These are phyloP conservation scores for Hysterium pulicare DNA, from an alignment of 2,329 filamentous ascomycete species.

Conservation along the genomic window DNA sequence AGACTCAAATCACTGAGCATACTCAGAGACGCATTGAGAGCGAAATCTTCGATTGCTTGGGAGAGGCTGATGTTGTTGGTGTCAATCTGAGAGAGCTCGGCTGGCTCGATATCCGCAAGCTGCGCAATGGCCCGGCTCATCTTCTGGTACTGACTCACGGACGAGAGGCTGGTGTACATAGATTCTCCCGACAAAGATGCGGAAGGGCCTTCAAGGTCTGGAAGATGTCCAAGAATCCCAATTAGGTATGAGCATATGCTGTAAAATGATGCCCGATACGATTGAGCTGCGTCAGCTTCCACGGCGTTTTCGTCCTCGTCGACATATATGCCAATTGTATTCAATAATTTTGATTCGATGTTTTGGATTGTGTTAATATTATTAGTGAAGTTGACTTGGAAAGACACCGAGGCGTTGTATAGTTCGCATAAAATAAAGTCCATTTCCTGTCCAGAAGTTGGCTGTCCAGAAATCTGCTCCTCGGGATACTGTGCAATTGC, in stretches of 20 bases:
- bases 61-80: background rate
- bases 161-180: background rate
- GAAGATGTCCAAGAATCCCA: too few relatives aligned
- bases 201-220: too few relatives aligned
- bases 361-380: background rate
- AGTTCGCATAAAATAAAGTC: background rate
- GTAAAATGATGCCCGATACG: too few relatives aligned
- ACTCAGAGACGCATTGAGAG: conserved; percentile 4
- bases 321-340: too few relatives aligned
- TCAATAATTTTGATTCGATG: background rate
- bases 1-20: background rate
- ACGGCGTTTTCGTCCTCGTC: too few relatives aligned
- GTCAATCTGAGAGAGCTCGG: background rate
- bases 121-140: background rate
- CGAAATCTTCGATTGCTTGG: conserved; percentile 3
- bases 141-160: background rate
- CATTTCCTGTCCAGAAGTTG: too few relatives aligned
- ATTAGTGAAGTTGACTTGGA: background rate
- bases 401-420: background rate
- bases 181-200: too few relatives aligned
- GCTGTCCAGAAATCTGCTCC: too few relatives aligned
- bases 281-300: too few relatives aligned
- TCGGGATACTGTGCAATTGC: background rate
- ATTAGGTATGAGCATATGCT: too few relatives aligned
- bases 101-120: background rate